A percentile compares a stretch with the other conserved stretches of the same genome.
These are phyloP conservation scores for Colletotrichum costaricense DNA, from an alignment of 2,329 filamentous ascomycete species.

Conservation along the genomic window DNA sequence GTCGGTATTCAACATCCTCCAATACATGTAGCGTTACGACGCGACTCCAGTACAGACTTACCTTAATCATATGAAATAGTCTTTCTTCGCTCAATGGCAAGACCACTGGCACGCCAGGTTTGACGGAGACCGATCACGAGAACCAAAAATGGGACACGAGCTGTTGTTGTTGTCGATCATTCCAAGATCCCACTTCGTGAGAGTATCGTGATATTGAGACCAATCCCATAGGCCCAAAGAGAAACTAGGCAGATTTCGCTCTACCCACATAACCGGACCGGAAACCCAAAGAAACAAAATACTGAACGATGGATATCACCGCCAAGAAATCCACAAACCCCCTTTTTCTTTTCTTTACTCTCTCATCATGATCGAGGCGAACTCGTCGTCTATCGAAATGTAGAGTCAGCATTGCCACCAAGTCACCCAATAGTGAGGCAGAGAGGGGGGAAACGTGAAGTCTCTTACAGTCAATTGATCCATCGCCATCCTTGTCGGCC, in stretches of 20 bases:
- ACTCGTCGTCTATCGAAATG: constrained; percentile 80
- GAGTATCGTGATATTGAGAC: neutral
- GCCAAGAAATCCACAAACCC: neutral
- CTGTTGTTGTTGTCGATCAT: neutral
- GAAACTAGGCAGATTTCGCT: constrained; percentile 21
- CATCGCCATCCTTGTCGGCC: constrained; percentile 89
- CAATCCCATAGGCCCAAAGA: neutral
- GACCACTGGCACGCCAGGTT: neutral
- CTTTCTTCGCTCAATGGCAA: neutral
- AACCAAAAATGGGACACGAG: neutral
- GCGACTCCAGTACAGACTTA: neutral
- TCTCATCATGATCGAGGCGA: constrained; percentile 96
- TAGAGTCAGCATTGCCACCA: no score
- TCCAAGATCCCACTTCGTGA: neutral
- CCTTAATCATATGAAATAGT: neutral
- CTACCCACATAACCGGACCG: constrained; percentile 5
- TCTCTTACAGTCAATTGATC: constrained; percentile 83
- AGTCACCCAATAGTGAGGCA: no score
- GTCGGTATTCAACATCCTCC: neutral
- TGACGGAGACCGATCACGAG: neutral
- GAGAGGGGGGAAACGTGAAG: no score
- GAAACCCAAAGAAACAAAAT: constrained; percentile 5
- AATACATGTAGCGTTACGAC: neutral
- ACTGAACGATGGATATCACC: constrained; percentile 19
- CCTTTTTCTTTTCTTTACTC: constrained; percentile 67